Conservation (phyloP, 139 green algal species). For the Chlorella sp. region DNA sequence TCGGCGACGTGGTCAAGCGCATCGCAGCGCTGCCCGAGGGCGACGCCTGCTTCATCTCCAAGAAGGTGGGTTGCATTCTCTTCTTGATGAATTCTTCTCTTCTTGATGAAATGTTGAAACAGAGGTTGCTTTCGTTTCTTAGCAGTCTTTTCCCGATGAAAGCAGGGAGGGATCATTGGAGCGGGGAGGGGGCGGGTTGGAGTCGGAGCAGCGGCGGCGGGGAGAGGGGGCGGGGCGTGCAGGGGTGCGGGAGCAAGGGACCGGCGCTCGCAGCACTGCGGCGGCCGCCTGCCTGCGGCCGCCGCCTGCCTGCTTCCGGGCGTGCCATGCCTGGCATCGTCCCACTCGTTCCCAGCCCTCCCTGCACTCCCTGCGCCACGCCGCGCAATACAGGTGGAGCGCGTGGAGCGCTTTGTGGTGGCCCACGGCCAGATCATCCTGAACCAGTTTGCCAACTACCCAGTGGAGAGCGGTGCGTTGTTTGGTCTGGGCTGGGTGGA, state of each 20-base stretch:
- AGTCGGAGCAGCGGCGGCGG: no score
- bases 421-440: constrained; percentile 96
- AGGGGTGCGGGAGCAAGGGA: no score
- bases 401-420: constrained; percentile 88
- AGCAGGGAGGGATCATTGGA: no score
- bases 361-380: not conserved
- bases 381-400: constrained; percentile 53
- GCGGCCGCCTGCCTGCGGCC: no score
- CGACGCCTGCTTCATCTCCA: constrained; percentile 64
- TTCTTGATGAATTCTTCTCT: no score
- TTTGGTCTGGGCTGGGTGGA: not conserved
- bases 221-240: no score
- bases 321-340: not conserved
- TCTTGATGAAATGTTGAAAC: no score
- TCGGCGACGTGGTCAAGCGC: constrained; percentile 73
- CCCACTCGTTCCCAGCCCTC: not conserved
- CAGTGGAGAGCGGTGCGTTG: constrained; percentile 24
- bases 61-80: constrained; percentile 46
- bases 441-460: constrained; percentile 83
- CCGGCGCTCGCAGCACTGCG: no score
- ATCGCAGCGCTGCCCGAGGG: constrained; percentile 53
- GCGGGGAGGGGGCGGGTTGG: no score
- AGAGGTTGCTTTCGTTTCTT: no score
- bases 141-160: no score
- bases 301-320: no score